A percentile compares a stretch with the other conserved stretches of the same genome.
These are phyloP conservation scores for Purshia tridentata DNA, from an alignment of 306 rosid genomes.

Conservation along the genomic window DNA sequence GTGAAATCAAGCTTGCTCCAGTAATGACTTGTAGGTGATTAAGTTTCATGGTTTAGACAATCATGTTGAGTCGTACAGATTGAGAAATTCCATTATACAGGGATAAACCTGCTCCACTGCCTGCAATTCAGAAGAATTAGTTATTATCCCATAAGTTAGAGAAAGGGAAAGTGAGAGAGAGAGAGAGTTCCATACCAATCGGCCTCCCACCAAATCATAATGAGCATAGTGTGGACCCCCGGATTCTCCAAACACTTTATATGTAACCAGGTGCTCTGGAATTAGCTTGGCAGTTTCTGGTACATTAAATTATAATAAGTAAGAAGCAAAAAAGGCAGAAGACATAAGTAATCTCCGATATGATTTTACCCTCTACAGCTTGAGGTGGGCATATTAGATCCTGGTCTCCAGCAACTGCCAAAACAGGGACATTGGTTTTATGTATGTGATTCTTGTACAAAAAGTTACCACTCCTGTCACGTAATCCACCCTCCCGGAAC, in stretches of 20 bases:
- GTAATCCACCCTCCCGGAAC: slow-evolving; percentile 81
- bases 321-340: slow-evolving; percentile 6
- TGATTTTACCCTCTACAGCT: slow-evolving; percentile 84
- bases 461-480: slow-evolving; percentile 60
- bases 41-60: not conserved
- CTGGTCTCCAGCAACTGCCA: slow-evolving; percentile 89
- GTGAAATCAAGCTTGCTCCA: not conserved
- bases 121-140: slow-evolving; percentile 39
- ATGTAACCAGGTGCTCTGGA: slow-evolving; percentile 75
- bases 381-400: slow-evolving; percentile 97
- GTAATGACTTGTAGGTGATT: not conserved
- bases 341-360: slow-evolving; percentile 17
- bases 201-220: slow-evolving; percentile 98
- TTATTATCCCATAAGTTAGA: not conserved
- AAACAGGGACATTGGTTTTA: slow-evolving; percentile 63
- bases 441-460: slow-evolving; percentile 79
- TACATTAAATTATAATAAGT: slow-evolving; percentile 26
- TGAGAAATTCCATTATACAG: slow-evolving; percentile 70
- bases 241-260: slow-evolving; percentile 72
- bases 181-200: slow-evolving; percentile 52
- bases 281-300: slow-evolving; percentile 77
- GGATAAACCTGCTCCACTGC: slow-evolving; percentile 90
- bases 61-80: slow-evolving; percentile 55
- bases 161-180: not conserved
- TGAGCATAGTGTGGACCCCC: slow-evolving; percentile 96